Base-by-base conservation (phyloP, 163 green algal species). In the Volvox carteri region DNA sequence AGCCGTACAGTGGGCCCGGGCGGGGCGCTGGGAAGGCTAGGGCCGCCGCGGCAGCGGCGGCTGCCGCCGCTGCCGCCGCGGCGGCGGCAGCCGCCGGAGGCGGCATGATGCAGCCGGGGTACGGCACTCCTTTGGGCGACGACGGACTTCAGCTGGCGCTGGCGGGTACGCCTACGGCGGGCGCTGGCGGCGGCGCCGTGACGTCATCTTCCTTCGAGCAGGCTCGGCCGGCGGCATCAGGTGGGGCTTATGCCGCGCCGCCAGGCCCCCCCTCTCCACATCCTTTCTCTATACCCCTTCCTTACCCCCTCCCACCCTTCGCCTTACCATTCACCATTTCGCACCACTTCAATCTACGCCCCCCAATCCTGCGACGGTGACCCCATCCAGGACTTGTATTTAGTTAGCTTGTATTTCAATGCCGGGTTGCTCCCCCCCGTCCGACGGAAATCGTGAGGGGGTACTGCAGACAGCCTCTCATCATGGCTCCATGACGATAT, bases 211-310 rank as follows among this genome's bases (percentile, higher is more conserved):
- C 60, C 6, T 75, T 54, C 46, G 86, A 88, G 0, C 12, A 54
- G 78, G 68, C 78, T 6, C 78, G 78, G 39, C 78, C 78, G 8
- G 78, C 78, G 37, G 78, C 58, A n/a, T 86, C 78, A 86, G 56
- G 78, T 86, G 78, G 4, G n/a, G 21, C 3, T 35, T 41, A 65
- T 11, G n/a, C n/a, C n/a, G n/a, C n/a, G n/a, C n/a, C n/a, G n/a
- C n/a, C n/a, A n/a, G n/a, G n/a, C n/a, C n/a, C n/a, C n/a, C n/a
- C n/a, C n/a, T n/a, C n/a, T n/a, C n/a, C n/a, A n/a, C n/a, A n/a
- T n/a, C n/a, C n/a, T n/a, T n/a, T n/a, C n/a, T n/a, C n/a, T n/a
- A n/a, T n/a, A n/a, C n/a, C n/a, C n/a, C n/a, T n/a, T n/a, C n/a
- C n/a, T n/a, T n/a, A n/a, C n/a, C n/a, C n/a, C n/a, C n/a, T n/a